A percentile compares a stretch with the other conserved stretches of the same genome.
These are phyloP conservation scores for Dioscorea cayenensis DNA, from an alignment of 116 monocot species.

Conservation along the genomic window DNA sequence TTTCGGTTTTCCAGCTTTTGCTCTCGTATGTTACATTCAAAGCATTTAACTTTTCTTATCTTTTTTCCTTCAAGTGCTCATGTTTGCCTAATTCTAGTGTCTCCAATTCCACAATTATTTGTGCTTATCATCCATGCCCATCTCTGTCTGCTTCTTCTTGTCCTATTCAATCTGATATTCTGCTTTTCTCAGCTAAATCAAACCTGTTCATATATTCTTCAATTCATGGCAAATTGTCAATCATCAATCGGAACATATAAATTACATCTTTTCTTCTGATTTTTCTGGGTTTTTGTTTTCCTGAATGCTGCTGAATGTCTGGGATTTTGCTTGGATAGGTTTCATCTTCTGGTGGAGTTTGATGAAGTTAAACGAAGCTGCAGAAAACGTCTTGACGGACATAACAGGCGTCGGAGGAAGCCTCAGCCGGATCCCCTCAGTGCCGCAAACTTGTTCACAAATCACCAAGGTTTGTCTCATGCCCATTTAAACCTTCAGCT, in stretches of 20 bases:
- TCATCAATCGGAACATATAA: too few species aligned
- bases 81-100: not conserved
- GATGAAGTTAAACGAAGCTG: conserved; percentile 93
- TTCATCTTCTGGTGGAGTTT: conserved; percentile 83
- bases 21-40: not conserved
- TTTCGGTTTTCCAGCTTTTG: not conserved
- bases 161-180: not conserved
- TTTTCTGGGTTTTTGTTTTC: too few species aligned
- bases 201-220: too few species aligned
- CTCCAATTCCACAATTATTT: not conserved
- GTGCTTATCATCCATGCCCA: not conserved
- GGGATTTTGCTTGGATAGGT: conserved; percentile 24
- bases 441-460: conserved; percentile 22
- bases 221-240: too few species aligned
- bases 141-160: not conserved
- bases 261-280: too few species aligned
- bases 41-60: not conserved
- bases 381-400: conserved; percentile 87
- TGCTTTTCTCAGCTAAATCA: not conserved
- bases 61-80: not conserved
- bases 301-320: not conserved
- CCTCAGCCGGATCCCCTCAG: conserved; percentile 52
- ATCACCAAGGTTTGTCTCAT: conserved; percentile 39
- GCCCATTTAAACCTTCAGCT: not conserved
- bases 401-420: conserved; percentile 84